A percentile compares a stretch with the other conserved stretches of the same genome.
Evolutionary conservation across 371 early-diverging fungal species (phyloP).

Genomic region (Dichotomocladium elegans): DNA sequence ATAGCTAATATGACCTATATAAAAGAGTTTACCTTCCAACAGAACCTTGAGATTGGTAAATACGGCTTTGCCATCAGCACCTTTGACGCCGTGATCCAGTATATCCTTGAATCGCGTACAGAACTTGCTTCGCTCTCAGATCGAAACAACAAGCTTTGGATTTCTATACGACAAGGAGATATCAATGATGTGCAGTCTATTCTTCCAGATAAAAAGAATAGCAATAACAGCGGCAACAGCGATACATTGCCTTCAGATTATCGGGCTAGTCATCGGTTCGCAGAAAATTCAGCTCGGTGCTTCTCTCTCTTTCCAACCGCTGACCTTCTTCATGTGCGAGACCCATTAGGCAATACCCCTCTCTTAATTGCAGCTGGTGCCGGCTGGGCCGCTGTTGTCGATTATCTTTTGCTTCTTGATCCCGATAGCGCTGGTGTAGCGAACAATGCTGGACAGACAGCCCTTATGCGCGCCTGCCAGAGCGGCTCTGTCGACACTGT

Average conservation of each 20-base stretch:
- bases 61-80: conserved; percentile 56
- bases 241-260: too few species aligned
- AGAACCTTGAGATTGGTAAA: conserved; percentile 35
- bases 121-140: conserved; percentile 29
- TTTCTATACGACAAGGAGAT: conserved; percentile 6
- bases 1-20: conserved; percentile 54
- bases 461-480: conserved; percentile 39
- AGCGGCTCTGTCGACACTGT: conserved; percentile 24
- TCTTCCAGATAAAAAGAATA: too few species aligned
- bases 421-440: not conserved
- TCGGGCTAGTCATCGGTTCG: not conserved
- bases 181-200: too few species aligned
- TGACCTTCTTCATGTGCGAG: conserved; percentile 19
- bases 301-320: conserved; percentile 1
- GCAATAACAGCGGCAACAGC: too few species aligned
- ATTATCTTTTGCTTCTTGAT: conserved; percentile 17
- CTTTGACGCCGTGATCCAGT: conserved; percentile 49
- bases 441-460: conserved; percentile 40
- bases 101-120: conserved; percentile 32
- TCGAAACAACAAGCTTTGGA: conserved; percentile 38
- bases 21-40: conserved; percentile 50
- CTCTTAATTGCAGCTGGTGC: conserved; percentile 39
- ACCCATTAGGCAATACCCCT: conserved; percentile 42
- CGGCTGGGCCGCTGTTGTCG: conserved; percentile 26
- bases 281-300: too few species aligned